Conservation (phyloP, 2,329 filamentous ascomycete genomes). For the Penicillium frequentans region DNA sequence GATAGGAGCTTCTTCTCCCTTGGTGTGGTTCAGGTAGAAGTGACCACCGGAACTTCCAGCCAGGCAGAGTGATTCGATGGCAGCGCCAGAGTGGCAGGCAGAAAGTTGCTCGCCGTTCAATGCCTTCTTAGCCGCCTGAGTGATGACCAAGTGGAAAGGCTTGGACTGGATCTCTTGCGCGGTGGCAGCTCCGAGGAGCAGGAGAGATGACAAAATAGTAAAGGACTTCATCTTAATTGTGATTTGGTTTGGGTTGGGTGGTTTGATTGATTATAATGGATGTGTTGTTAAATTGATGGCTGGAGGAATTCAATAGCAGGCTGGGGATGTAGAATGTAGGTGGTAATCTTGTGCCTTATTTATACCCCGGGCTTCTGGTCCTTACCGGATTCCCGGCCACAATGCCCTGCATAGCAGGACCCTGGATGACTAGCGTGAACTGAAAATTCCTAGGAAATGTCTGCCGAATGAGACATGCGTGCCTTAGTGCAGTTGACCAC, state of each 20-base stretch:
- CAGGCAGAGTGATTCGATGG: constrained; percentile 49
- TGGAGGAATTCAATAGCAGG: neutral
- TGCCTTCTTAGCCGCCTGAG: constrained; percentile 35
- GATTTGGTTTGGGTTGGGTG: neutral
- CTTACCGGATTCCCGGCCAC: neutral
- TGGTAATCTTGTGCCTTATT: neutral
- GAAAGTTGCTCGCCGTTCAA: constrained; percentile 40
- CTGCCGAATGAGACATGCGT: constrained; percentile 9
- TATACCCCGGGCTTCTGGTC: neutral
- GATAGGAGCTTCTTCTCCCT: constrained; percentile 20
- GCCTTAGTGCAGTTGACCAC: constrained; percentile 6
- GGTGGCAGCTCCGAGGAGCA: constrained; percentile 7
- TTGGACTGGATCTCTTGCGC: constrained; percentile 36
- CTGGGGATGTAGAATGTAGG: neutral
- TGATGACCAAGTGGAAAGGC: constrained; percentile 47
- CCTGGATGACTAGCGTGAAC: neutral
- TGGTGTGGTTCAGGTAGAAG: constrained; percentile 35
- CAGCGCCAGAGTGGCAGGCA: constrained; percentile 51
- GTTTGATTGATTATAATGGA: neutral
- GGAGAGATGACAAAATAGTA: constrained; percentile 5
- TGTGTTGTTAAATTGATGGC: neutral
- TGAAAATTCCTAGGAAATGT: neutral
- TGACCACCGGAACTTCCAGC: constrained; percentile 14
- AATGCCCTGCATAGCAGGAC: neutral
- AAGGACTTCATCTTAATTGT: constrained; percentile 10